phyloP scores from a whole-genome alignment of 257 asterid genomes.

The Solanum sejunctum region DNA sequence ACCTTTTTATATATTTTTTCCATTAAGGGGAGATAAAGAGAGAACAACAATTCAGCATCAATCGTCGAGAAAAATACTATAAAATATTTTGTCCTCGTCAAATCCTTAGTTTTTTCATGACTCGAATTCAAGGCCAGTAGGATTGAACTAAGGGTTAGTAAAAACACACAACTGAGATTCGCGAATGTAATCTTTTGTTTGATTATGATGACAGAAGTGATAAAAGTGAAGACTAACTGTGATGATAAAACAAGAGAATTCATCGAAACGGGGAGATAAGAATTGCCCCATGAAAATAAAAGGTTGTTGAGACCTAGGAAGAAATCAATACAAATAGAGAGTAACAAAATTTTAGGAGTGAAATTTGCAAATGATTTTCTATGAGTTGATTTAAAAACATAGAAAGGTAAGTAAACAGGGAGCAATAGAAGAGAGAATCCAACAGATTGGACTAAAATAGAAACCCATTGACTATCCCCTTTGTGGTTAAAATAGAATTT shows the following conservation, averaged over 20 bases:
- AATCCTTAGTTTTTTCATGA: constrained; percentile 20
- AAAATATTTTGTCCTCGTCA: constrained; percentile 18
- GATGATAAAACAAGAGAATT: neutral
- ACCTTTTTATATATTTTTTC: constrained; percentile 34
- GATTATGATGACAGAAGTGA: neutral
- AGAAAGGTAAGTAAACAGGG: constrained; percentile 31
- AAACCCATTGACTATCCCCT: constrained; percentile 58
- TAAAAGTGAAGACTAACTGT: neutral
- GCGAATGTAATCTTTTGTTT: constrained; percentile 19
- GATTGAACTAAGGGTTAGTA: constrained; percentile 31
- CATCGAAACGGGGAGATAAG: neutral
- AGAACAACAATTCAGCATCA: constrained; percentile 45
- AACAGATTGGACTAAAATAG: constrained; percentile 56
- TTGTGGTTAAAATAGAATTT: constrained; percentile 64
- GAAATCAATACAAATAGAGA: constrained; percentile 5
- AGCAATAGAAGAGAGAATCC: constrained; percentile 54
- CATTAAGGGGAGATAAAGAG: constrained; percentile 54
- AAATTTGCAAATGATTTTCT: constrained; percentile 36
- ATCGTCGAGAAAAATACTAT: constrained; percentile 36
- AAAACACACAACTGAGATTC: constrained; percentile 52
- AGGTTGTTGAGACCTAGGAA: neutral
- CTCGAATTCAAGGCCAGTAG: constrained; percentile 31
- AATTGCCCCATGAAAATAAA: neutral
- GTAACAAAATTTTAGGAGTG: neutral
- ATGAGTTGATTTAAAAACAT: constrained; percentile 5